Evolutionary conservation across 2,329 filamentous ascomycete genomes (phyloP).

Genomic region (Lasiodiplodia sp.): DNA sequence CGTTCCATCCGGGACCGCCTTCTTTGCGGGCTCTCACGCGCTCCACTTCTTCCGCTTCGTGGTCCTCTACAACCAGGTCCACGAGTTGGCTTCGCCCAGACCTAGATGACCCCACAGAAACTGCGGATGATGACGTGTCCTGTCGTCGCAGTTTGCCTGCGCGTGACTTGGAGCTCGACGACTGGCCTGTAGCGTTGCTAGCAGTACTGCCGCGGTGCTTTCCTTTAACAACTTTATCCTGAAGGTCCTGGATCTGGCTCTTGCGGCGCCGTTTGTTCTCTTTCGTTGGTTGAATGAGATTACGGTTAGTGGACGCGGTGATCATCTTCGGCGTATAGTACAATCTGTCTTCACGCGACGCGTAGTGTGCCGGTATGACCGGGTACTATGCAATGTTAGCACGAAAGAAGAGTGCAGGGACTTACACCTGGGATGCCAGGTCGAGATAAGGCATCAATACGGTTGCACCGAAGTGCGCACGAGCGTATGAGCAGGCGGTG

Average conservation of each 20-base stretch:
- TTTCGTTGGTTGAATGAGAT: constrained; percentile 61
- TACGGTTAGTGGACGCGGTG: constrained; percentile 63
- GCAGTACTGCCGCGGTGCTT: constrained; percentile 51
- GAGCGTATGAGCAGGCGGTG: neutral
- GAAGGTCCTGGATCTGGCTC: constrained; percentile 55
- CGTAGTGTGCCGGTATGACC: constrained; percentile 84
- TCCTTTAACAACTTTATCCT: constrained; percentile 52
- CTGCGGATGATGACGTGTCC: constrained; percentile 56
- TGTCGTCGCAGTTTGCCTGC: constrained; percentile 52
- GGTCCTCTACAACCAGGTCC: constrained; percentile 71
- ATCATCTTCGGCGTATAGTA: constrained; percentile 59
- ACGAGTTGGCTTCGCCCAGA: constrained; percentile 70
- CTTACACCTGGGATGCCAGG: neutral
- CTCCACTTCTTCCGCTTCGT: constrained; percentile 66
- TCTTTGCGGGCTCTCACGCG: constrained; percentile 68
- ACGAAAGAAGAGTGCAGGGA: neutral
- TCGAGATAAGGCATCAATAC: neutral
- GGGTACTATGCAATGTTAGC: constrained; percentile 70
- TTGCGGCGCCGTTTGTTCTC: constrained; percentile 56
- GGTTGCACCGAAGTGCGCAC: neutral
- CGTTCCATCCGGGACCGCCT: constrained; percentile 67
- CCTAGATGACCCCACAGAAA: constrained; percentile 43
- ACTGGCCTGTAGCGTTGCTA: constrained; percentile 41
- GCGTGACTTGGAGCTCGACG: constrained; percentile 43
- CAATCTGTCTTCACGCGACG: constrained; percentile 73